These are phyloP conservation scores for Skeletonema menzelii DNA, from an alignment of 108 stramenopile species.

Conservation along the genomic window DNA sequence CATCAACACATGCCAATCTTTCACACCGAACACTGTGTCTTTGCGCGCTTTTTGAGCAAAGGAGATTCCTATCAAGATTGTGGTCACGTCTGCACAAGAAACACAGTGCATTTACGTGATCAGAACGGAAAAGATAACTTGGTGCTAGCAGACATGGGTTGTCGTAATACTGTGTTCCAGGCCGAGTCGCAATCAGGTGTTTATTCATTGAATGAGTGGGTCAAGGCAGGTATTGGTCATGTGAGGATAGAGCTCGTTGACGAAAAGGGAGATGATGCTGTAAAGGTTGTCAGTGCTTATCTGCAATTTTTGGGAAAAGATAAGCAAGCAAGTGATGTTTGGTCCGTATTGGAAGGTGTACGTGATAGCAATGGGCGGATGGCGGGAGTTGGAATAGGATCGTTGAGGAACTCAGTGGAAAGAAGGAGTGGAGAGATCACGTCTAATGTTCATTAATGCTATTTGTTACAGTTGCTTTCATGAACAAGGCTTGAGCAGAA, in stretches of 20 bases:
- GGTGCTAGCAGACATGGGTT: constrained; percentile 86
- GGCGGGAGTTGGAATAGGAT: constrained; percentile 54
- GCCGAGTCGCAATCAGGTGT: constrained; percentile 69
- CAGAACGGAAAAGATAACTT: constrained; percentile 67
- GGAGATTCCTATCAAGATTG: constrained; percentile 79
- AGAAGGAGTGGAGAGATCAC: constrained; percentile 54
- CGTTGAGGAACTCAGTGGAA: constrained; percentile 49
- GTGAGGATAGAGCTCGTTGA: constrained; percentile 78
- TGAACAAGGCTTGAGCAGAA: too few species aligned
- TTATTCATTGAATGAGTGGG: constrained; percentile 57
- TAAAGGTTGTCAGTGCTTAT: constrained; percentile 53
- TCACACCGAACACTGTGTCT: constrained; percentile 82
- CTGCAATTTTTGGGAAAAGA: constrained; percentile 37
- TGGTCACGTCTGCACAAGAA: constrained; percentile 76
- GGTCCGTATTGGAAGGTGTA: constrained; percentile 46
- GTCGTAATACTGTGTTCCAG: constrained; percentile 79
- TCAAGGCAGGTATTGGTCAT: constrained; percentile 48
- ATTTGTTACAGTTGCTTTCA: too few species aligned
- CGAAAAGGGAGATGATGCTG: constrained; percentile 52
- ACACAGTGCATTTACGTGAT: constrained; percentile 75
- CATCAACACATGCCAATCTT: constrained; percentile 80
- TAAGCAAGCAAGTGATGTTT: constrained; percentile 32
- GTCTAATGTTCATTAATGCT: not conserved
- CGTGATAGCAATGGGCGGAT: constrained; percentile 62
- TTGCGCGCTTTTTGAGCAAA: constrained; percentile 68